These are phyloP conservation scores for Penicillium sclerotigenum DNA, from an alignment of 2,329 filamentous ascomycete genomes.

Conservation along the genomic window DNA sequence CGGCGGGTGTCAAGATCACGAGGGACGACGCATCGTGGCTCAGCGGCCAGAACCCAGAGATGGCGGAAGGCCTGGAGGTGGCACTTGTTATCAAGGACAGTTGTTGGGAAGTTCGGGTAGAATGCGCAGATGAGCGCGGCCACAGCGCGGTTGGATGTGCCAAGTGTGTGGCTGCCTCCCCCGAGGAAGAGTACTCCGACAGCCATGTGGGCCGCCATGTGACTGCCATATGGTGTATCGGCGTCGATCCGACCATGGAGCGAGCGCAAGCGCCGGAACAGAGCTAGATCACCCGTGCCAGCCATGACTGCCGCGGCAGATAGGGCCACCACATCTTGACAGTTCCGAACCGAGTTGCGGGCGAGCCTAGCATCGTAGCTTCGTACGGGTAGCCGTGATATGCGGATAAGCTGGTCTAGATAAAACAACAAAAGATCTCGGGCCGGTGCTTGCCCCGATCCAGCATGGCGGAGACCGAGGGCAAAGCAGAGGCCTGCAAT, in stretches of 20 bases:
- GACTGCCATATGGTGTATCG: constrained; percentile 87
- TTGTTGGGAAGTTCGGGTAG: constrained; percentile 87
- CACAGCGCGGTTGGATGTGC: constrained; percentile 81
- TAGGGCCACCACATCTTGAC: constrained; percentile 81
- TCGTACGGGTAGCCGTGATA: constrained; percentile 61
- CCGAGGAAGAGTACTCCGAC: constrained; percentile 88
- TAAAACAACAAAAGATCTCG: constrained; percentile 81
- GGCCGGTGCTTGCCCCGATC: constrained; percentile 66
- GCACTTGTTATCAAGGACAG: constrained; percentile 87
- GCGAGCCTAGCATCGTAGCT: constrained; percentile 83
- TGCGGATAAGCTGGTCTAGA: constrained; percentile 79
- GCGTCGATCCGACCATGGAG: constrained; percentile 82
- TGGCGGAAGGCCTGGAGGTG: constrained; percentile 96
- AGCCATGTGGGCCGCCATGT: constrained; percentile 87
- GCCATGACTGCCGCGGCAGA: constrained; percentile 89
- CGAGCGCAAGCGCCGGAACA: constrained; percentile 79
- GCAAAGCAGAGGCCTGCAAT: constrained; percentile 82
- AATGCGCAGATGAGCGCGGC: constrained; percentile 85
- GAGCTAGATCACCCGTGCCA: constrained; percentile 81
- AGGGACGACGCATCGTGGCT: constrained; percentile 81
- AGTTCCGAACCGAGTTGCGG: constrained; percentile 79
- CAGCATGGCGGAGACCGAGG: constrained; percentile 69
- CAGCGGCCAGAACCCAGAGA: constrained; percentile 92
- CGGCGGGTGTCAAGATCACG: constrained; percentile 82
- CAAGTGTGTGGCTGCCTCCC: constrained; percentile 87